phyloP scores from a whole-genome alignment of 768 basidiomycete genomes.

The Mycena capillaripes region DNA sequence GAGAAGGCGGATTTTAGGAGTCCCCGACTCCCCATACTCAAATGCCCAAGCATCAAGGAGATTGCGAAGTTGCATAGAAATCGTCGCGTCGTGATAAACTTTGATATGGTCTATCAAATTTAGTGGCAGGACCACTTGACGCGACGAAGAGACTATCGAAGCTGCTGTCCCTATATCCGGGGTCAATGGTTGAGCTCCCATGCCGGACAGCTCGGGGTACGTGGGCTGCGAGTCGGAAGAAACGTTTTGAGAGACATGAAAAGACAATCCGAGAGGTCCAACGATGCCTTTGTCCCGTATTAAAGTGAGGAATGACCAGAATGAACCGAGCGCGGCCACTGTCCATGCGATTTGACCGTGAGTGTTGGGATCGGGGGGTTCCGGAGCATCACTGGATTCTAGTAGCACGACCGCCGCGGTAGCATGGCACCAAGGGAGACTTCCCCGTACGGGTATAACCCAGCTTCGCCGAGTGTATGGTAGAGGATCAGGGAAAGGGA shows the following conservation, averaged over 20 bases:
- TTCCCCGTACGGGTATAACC: constrained; percentile 71
- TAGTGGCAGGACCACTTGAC: constrained; percentile 37
- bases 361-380: constrained; percentile 34
- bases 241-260: constrained; percentile 52
- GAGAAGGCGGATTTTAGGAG: constrained; percentile 58
- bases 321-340: constrained; percentile 50
- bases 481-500: constrained; percentile 42
- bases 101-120: constrained; percentile 65
- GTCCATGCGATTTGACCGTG: constrained; percentile 63
- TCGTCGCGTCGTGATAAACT: constrained; percentile 67
- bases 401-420: constrained; percentile 58
- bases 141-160: constrained; percentile 31
- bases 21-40: constrained; percentile 28
- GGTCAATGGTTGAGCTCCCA: constrained; percentile 31
- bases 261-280: constrained; percentile 65
- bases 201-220: constrained; percentile 30
- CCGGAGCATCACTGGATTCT: constrained; percentile 38
- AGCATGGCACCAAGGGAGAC: constrained; percentile 61
- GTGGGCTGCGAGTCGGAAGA: constrained; percentile 29
- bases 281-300: constrained; percentile 53
- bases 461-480: constrained; percentile 63
- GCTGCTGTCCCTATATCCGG: background rate
- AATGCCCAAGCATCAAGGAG: constrained; percentile 67
- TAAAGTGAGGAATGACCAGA: constrained; percentile 66
- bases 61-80: constrained; percentile 63